phyloP scores from a whole-genome alignment of 306 rosid species.

The Quercus berberidifolia region DNA sequence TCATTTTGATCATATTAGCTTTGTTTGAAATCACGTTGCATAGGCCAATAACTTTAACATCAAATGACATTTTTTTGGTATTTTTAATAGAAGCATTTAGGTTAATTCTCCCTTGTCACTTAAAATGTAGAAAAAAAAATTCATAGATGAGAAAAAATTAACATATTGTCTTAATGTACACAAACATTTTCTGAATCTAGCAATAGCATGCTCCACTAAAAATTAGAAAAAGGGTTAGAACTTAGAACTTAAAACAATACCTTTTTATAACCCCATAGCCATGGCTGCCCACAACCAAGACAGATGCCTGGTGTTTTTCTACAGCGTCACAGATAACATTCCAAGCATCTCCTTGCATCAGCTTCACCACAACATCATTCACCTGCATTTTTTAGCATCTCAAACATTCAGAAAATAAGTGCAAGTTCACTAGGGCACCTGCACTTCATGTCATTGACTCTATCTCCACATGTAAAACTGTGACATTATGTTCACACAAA shows the following conservation, averaged over 20 bases:
- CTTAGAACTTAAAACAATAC: slow-evolving; percentile 10
- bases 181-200: not conserved
- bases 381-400: slow-evolving; percentile 25
- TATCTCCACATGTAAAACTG: no score
- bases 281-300: slow-evolving; percentile 72
- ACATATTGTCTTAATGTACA: no score
- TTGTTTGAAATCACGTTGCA: no score
- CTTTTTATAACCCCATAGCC: slow-evolving; percentile 76
- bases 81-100: no score
- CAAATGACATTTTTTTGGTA: no score
- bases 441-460: no score
- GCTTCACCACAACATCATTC: slow-evolving; percentile 31
- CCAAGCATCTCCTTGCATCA: slow-evolving; percentile 69
- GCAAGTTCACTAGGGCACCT: not conserved
- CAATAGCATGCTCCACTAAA: not conserved
- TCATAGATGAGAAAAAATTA: no score
- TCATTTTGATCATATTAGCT: no score
- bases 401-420: not conserved
- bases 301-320: slow-evolving; percentile 62
- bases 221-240: not conserved
- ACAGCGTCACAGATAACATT: slow-evolving; percentile 71
- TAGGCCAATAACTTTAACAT: no score
- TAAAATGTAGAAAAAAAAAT: no score
- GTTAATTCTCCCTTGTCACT: no score
- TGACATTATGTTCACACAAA: no score